Evolutionary conservation across 1,284 basidiomycete genomes (phyloP), one percentile per base, ranked within the genome.

Genomic region (Xerocomus amazonicus): DNA sequence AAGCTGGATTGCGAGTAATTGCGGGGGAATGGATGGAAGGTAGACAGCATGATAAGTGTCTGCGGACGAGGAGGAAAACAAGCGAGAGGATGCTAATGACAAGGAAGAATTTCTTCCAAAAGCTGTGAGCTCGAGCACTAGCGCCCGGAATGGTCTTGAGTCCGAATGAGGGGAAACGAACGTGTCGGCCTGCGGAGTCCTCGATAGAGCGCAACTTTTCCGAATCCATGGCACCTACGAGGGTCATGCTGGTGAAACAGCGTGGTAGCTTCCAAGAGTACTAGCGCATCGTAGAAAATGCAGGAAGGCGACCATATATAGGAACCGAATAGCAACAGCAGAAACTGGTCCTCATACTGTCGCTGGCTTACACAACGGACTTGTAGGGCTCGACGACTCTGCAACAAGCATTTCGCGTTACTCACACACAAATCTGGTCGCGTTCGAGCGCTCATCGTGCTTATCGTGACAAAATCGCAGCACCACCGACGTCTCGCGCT

Each of bases 1-100:
- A 90, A 12, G 87, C 83, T 1, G 85, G 85, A 58, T 93, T 93
- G 26, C 71, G 69, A 28, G 45, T 14, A 31, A 57, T 54, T 5
- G 48, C 29, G 6, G 48, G 45, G 7, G 60, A 48, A 43, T 6
- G 40, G 44, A n/a, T 40, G 13, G 28, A 9, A 43, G 19, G 36
- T 19, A 45, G 45, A 37, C 26, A 41, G 10, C 27, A 46, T n/a
- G 26, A 23, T 19, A 34, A 16, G 10, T 36, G 49, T 23, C 26
- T 34, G 36, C 40, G 44, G 28, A 52, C 12, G 35, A 65, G 38
- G 12, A 58, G 41, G 0, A 55, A 33, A 36, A 63, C 13, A 16
- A 69, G 29, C 33, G 44, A 52, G 35, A 62, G 40, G 19, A 51
- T 47, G n/a, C 36, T 14, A 1, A 64, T 23, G n/a, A 38, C 19